Base-by-base conservation (phyloP, 148 eudicot species). In the Euryodendron excelsum region DNA sequence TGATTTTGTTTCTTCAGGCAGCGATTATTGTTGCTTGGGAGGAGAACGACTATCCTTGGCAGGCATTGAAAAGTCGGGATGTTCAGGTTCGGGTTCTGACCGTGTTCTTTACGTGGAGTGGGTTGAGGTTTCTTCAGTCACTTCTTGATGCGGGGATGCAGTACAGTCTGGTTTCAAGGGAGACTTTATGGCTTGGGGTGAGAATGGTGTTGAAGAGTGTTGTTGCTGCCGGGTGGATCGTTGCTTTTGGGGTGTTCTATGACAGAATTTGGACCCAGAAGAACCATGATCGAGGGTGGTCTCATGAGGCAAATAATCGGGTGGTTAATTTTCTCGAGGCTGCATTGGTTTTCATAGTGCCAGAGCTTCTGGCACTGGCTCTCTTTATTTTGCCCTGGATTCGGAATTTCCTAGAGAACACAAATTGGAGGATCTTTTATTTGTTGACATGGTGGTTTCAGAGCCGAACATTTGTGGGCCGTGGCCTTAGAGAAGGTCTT, bases 371-470 rank as follows among this genome's bases (percentile, higher is more conserved):
- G 48, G 90, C 93, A 5, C 30, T 90, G 58, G 84, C 84, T 72
- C 74, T 91, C 10, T 91, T 91, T 74, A 71, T 88, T 33, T 68
- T 93, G 28, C 98, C 98, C 3, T 90, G 96, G 96, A 82, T 93
- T 14, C 69, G 91, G 69, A 93, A 93, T 78, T 90, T 88, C 47
- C 23, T 93, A 2, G 98, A 93, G 89, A 91, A 88, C 66, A 87
- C 92, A 3, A 91, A 93, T 68, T 91, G 96, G 96, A 91, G 80
- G 83, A 81, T 91, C 55, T 91, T 91, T 70, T 90, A 90, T 81
- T 18, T 87, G 86, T 63, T 93, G 50, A 83, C 96, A 0, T 93
- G 98, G 98, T 93, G 98, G 98, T 93, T 90, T 73, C 98, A 93
- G 79, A 87, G 87, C 36, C 80, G 91, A 74, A 82, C 76, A 39